Conservation (phyloP, 768 basidiomycete species). For the Crassisporium funariophilum region DNA sequence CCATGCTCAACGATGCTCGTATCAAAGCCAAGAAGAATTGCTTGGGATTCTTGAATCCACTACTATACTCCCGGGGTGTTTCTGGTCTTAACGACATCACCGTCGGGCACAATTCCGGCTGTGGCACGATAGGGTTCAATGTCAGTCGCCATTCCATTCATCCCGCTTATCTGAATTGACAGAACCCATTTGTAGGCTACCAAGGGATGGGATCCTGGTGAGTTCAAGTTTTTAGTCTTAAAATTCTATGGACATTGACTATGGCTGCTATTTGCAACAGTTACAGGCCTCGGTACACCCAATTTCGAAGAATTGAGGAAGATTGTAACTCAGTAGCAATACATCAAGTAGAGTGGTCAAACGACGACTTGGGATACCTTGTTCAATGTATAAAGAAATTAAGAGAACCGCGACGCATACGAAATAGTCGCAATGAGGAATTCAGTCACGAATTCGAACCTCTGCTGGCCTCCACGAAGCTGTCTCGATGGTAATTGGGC, state of each 20-base stretch:
- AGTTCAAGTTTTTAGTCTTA: conserved; percentile 17
- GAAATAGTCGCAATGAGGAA: too few species aligned
- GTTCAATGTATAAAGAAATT: too few species aligned
- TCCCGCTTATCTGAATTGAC: not conserved
- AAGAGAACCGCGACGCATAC: too few species aligned
- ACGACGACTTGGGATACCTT: too few species aligned
- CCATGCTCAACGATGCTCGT: conserved; percentile 67
- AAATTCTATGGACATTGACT: conserved; percentile 1
- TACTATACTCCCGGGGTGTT: conserved; percentile 5
- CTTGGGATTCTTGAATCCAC: conserved; percentile 9
- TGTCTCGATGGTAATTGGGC: too few species aligned
- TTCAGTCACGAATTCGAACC: too few species aligned
- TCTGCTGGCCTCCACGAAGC: too few species aligned
- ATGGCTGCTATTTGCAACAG: conserved; percentile 23
- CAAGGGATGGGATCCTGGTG: conserved; percentile 64
- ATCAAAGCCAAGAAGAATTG: conserved; percentile 38
- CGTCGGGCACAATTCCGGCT: conserved; percentile 5
- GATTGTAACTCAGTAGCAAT: conserved; percentile 38
- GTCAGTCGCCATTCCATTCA: not conserved
- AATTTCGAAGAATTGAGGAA: conserved; percentile 49
- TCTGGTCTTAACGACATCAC: conserved; percentile 5
- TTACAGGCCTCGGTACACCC: conserved; percentile 59
- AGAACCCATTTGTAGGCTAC: conserved; percentile 37
- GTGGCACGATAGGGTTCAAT: conserved; percentile 10
- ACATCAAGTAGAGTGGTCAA: too few species aligned